These are phyloP conservation scores for Penicillium desertorum DNA, from an alignment of 495 filamentous ascomycete species.

Conservation along the genomic window DNA sequence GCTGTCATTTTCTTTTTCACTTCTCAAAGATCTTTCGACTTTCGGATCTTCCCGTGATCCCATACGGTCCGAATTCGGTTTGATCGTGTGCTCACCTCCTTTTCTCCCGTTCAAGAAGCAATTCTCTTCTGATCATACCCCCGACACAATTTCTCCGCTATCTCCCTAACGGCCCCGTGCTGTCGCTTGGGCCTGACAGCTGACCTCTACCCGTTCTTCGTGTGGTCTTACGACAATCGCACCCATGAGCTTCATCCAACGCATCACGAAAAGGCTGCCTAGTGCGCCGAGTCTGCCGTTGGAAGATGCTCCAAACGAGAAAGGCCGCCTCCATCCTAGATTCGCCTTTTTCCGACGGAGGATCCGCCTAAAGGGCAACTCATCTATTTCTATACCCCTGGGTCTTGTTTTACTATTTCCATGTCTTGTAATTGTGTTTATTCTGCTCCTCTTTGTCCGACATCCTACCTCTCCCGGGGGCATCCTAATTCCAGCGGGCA, in stretches of 20 bases:
- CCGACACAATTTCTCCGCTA: slow-evolving; percentile 17
- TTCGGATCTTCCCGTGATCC: slow-evolving; percentile 12
- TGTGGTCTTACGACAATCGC: slow-evolving; percentile 29
- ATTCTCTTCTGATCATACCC: slow-evolving; percentile 10
- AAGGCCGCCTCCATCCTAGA: slow-evolving; percentile 52
- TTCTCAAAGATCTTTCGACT: slow-evolving; percentile 19
- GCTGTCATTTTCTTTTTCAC: slow-evolving; percentile 27
- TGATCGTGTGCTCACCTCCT: slow-evolving; percentile 1
- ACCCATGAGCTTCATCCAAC: slow-evolving; percentile 63
- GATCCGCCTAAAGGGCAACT: slow-evolving; percentile 91
- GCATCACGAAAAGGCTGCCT: slow-evolving; percentile 63
- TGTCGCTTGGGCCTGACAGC: slow-evolving; percentile 28
- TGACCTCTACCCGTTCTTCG: slow-evolving; percentile 19
- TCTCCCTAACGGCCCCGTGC: slow-evolving; percentile 21
- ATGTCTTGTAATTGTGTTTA: slow-evolving; percentile 84
- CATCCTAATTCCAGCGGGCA: slow-evolving; percentile 84
- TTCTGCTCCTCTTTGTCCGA: slow-evolving; percentile 84
- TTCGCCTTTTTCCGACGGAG: slow-evolving; percentile 87
- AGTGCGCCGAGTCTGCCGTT: slow-evolving; percentile 59
- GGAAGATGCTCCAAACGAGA: slow-evolving; percentile 56
- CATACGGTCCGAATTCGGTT: neutral
- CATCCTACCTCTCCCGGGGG: slow-evolving; percentile 81
- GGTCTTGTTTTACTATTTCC: slow-evolving; percentile 93
- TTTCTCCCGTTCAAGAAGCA: slow-evolving; percentile 16
- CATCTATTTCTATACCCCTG: slow-evolving; percentile 88